phyloP scores from a whole-genome alignment of 1,284 basidiomycete species.

The Moniliella sp. region DNA sequence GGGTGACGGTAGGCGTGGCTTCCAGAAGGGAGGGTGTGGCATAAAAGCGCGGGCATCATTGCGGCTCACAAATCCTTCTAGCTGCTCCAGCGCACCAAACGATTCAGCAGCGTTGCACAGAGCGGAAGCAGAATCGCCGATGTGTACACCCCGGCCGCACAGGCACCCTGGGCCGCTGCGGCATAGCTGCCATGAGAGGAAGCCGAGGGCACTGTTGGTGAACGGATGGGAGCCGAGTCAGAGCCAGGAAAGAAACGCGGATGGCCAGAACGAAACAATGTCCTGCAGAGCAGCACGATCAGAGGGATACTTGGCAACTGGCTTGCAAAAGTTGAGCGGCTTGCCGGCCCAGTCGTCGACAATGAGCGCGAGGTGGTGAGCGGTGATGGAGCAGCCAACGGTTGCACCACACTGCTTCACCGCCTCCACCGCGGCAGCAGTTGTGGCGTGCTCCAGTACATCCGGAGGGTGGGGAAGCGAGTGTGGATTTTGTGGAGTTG shows the following conservation, averaged over 20 bases:
- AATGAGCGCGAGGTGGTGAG: constrained; percentile 79
- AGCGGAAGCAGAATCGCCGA: constrained; percentile 26
- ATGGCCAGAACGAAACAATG: constrained; percentile 49
- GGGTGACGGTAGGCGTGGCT: constrained; percentile 6
- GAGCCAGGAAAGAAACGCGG: constrained; percentile 92
- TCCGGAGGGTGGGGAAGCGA: constrained; percentile 72
- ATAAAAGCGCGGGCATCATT: constrained; percentile 27
- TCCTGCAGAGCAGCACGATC: constrained; percentile 66
- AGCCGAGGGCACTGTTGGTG: constrained; percentile 49
- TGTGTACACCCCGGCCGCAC: constrained; percentile 31
- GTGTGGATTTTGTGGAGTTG: constrained; percentile 64
- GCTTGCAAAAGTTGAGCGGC: constrained; percentile 90
- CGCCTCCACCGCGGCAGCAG: constrained; percentile 72
- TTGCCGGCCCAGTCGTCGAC: constrained; percentile 96
- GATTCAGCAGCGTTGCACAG: constrained; percentile 27
- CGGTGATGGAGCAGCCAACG: constrained; percentile 88
- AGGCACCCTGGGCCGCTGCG: constrained; percentile 12
- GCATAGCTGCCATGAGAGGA: constrained; percentile 11
- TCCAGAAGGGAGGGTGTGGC: constrained; percentile 6
- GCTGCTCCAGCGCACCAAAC: constrained; percentile 26
- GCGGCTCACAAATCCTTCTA: constrained; percentile 18
- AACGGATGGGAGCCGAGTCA: constrained; percentile 86
- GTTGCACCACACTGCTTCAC: constrained; percentile 39
- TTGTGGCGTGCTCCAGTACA: constrained; percentile 96
- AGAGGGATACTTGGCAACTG: constrained; percentile 83